Conservation (phyloP, 768 basidiomycete species). For the Mrakia frigida region DNA sequence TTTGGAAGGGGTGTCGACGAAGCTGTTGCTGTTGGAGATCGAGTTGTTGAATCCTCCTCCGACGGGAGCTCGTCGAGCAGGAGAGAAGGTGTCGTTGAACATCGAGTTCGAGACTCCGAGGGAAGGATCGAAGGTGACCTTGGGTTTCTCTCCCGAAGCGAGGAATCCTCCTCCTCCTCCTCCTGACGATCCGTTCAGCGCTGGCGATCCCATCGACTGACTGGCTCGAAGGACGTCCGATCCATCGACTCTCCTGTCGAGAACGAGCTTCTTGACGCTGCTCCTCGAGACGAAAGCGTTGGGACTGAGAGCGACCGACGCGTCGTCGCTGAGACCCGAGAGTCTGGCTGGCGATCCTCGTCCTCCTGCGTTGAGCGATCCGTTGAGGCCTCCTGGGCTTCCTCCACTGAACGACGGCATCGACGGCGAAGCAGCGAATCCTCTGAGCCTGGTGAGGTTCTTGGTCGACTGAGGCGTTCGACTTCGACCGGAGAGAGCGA, state of each 20-base stretch:
- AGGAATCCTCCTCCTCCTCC: constrained; percentile 1
- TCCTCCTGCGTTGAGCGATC: constrained; percentile 12
- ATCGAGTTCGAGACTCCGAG: constrained; percentile 14
- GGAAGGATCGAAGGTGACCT: constrained; percentile 30
- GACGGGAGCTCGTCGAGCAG: constrained; percentile 2
- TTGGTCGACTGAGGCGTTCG: constrained; percentile 39
- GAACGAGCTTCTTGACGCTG: constrained; percentile 86
- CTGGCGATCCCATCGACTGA: constrained; percentile 23
- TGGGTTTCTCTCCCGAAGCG: constrained; percentile 22
- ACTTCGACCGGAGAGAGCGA: constrained; percentile 40
- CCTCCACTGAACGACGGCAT: constrained; percentile 52
- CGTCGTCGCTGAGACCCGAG: constrained; percentile 19
- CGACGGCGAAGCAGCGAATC: constrained; percentile 42
- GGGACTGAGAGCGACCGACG: constrained; percentile 55
- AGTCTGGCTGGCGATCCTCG: constrained; percentile 22
- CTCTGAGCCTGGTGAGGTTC: constrained; percentile 37
- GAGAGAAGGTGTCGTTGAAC: constrained; percentile 26
- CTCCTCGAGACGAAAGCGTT: constrained; percentile 63
- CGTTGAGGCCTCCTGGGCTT: constrained; percentile 21
- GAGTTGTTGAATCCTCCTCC: background rate
- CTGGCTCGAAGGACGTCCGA: constrained; percentile 28
- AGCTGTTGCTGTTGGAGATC: background rate
- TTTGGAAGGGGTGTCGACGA: constrained; percentile 12
- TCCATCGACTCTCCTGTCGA: constrained; percentile 50
- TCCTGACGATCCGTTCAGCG: background rate